phyloP scores from a whole-genome alignment of 495 filamentous ascomycete genomes.

The Penicillium canescens region DNA sequence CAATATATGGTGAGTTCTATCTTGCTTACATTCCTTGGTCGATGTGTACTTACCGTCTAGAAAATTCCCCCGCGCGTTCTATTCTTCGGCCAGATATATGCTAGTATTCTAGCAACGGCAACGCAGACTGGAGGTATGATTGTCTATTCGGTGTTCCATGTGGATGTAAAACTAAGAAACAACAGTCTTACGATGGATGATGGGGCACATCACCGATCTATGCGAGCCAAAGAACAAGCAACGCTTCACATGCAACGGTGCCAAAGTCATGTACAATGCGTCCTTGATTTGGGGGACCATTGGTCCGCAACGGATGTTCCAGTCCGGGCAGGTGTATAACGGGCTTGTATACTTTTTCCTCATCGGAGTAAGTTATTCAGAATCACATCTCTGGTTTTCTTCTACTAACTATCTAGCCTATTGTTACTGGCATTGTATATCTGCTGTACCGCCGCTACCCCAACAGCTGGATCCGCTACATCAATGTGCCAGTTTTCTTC shows the following conservation, averaged over 20 bases:
- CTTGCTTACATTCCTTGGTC: neutral
- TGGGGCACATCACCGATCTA: conserved; percentile 45
- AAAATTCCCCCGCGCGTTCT: conserved; percentile 53
- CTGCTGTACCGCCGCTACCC: conserved; percentile 38
- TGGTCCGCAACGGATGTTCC: conserved; percentile 43
- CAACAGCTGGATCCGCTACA: conserved; percentile 34
- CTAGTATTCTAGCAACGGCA: conserved; percentile 46
- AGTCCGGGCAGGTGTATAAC: conserved; percentile 33
- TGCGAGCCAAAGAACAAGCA: conserved; percentile 35
- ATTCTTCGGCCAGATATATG: conserved; percentile 52
- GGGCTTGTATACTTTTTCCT: conserved; percentile 44
- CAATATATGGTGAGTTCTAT: conserved; percentile 46
- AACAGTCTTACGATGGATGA: conserved; percentile 49
- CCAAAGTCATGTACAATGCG: conserved; percentile 51
- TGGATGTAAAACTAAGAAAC: neutral
- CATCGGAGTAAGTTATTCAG: conserved; percentile 27
- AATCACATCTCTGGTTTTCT: neutral
- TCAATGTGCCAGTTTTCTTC: conserved; percentile 47
- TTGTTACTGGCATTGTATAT: conserved; percentile 33
- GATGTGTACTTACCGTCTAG: neutral
- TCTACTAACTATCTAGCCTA: conserved; percentile 13
- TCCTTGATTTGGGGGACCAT: conserved; percentile 47
- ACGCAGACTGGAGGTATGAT: conserved; percentile 21
- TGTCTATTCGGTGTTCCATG: neutral
- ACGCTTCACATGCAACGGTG: conserved; percentile 53